Evolutionary conservation across 257 asterid species (phyloP), one percentile per base, ranked within the genome.

Genomic region (Anisodus acutangulus): DNA sequence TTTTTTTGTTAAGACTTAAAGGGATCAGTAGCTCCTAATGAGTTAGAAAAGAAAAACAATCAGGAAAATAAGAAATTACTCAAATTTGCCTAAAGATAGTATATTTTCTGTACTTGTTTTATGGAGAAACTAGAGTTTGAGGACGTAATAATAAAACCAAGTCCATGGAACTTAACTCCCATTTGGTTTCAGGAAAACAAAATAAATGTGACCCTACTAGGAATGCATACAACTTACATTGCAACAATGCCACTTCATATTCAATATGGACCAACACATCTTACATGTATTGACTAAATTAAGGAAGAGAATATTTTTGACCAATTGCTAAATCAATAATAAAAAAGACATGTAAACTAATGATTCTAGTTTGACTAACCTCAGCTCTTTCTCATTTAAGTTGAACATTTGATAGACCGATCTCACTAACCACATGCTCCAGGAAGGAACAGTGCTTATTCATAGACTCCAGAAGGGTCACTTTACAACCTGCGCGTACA

Each of bases 381-480:
- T 95, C 99, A 64, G 98, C 98, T 79, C 98, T 89, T 82, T 90
- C 99, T 41, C 94, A 89, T 47, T 91, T 82, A 87, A 95, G 88
- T 79, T 83, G 88, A 88, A 95, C 98, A 86, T 95, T 95, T 15
- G 91, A 88, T 88, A 95, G 84, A 87, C 97, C 94, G 41, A 87
- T 79, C 66, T 84, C 91, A 60, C 81, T 85, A 82, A 88, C 89
- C 6, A 88, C 96, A 83, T 93, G 96, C 93, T 94, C 97, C 94
- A 95, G 88, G 91, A 95, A 95, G 84, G 87, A 84, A 57, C 99
- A 95, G 10, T 97, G 94, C 91, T 95, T 95, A 78, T 91, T 93
- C 91, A 93, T 88, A 71, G 98, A 94, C 90, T 95, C 98, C 84
- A 95, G 83, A 66, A 95, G 91, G 15, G 97, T 92, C 89, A 95